Evolutionary conservation across 257 asterid genomes (phyloP).

Genomic region (Gentiana straminea): DNA sequence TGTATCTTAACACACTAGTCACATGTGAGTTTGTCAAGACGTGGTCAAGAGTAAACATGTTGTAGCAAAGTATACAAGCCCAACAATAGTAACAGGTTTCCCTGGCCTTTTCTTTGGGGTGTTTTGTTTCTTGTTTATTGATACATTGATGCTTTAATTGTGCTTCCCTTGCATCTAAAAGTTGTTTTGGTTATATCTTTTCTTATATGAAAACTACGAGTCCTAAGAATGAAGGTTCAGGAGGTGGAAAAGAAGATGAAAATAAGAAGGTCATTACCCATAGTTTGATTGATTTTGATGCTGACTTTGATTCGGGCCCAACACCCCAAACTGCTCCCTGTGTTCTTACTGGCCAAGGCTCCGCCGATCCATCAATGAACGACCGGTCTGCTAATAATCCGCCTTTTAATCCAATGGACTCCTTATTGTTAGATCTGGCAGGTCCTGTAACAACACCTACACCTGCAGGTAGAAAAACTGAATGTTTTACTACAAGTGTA

Average conservation of each 20-base stretch:
- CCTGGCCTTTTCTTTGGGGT: no score
- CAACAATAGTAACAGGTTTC: no score
- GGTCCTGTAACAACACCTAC: constrained; percentile 22
- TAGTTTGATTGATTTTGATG: constrained; percentile 67
- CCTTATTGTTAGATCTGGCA: constrained; percentile 44
- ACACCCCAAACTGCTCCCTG: constrained; percentile 16
- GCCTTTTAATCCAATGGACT: constrained; percentile 30
- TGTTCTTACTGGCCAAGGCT: constrained; percentile 10
- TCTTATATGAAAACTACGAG: constrained; percentile 33
- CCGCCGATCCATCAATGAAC: constrained; percentile 17
- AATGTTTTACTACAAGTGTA: constrained; percentile 8
- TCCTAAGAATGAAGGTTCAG: constrained; percentile 13
- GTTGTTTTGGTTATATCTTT: constrained; percentile 4
- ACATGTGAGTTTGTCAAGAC: not conserved
- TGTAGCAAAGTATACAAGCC: no score
- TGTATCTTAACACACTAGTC: no score
- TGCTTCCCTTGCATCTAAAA: not conserved
- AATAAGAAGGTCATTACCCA: constrained; percentile 12
- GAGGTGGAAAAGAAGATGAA: constrained; percentile 20
- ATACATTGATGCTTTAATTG: not conserved
- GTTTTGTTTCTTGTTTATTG: not conserved
- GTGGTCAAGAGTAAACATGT: no score
- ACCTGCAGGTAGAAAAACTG: constrained; percentile 18
- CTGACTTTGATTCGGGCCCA: constrained; percentile 28
- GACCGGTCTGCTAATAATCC: constrained; percentile 22